Conservation (phyloP, 305 asterid species). For the Rubia peregrina region DNA sequence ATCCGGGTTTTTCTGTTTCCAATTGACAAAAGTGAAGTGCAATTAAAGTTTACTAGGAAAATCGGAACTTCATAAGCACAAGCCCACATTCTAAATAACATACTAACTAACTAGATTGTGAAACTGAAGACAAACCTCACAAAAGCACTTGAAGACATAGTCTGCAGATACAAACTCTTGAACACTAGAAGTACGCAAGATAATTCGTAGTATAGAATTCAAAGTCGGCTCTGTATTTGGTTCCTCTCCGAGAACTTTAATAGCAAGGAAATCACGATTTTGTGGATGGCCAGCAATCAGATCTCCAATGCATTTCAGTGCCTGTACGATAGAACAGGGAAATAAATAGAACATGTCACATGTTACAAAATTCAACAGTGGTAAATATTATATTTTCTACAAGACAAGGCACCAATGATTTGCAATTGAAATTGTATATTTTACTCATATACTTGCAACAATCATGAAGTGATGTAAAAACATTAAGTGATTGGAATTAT, state of each 20-base stretch:
- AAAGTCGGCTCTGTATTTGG: conserved; percentile 77
- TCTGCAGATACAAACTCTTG: conserved; percentile 89
- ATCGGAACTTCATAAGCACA: conserved; percentile 1
- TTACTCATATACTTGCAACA: not conserved
- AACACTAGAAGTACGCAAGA: conserved; percentile 68
- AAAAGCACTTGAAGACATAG: conserved; percentile 71
- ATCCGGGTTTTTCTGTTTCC: conserved; percentile 65
- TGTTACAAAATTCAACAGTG: not conserved
- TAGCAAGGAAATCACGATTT: conserved; percentile 76
- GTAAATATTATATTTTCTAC: not conserved
- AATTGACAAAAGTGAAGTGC: conserved; percentile 19
- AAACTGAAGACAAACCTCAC: conserved; percentile 63
- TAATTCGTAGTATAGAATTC: conserved; percentile 73
- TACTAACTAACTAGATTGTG: conserved; percentile 13
- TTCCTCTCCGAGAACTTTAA: conserved; percentile 81
- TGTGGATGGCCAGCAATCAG: conserved; percentile 59
- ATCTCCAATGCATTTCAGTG: conserved; percentile 81
- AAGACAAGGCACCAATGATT: not conserved
- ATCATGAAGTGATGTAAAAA: not conserved
- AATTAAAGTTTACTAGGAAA: conserved; percentile 1
- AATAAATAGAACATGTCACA: not conserved
- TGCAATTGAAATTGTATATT: too few relatives aligned
- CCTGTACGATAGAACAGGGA: conserved; percentile 36
- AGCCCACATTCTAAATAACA: not conserved
- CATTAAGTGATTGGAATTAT: conserved; percentile 4